Percentiles rank a stretch among this genome's conserved stretches.
phyloP scores from a whole-genome alignment of 2,329 filamentous ascomycete species.

The Domatiomyces globalis region DNA sequence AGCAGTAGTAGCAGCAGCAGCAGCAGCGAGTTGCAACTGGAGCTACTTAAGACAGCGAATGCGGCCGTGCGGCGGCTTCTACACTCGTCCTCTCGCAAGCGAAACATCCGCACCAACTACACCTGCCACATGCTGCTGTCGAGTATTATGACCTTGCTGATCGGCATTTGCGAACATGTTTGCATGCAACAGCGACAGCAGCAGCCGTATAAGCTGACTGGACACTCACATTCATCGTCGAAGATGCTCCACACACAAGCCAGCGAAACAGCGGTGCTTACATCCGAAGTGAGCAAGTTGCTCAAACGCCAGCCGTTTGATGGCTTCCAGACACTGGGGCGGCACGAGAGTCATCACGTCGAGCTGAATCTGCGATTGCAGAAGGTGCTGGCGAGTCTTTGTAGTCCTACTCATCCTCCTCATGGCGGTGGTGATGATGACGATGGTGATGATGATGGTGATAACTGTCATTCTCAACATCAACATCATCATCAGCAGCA shows the following conservation, averaged over 20 bases:
- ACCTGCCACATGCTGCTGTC: conserved; percentile 16
- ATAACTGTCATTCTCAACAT: no score
- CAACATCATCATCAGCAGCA: not conserved
- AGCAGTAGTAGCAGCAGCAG: conserved; percentile 5
- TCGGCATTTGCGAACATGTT: conserved; percentile 11
- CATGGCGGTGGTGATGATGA: no score
- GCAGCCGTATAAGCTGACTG: not conserved
- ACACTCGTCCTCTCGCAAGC: conserved; percentile 2
- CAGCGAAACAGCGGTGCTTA: conserved; percentile 9
- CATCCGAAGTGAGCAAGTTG: conserved; percentile 10
- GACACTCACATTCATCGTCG: not conserved
- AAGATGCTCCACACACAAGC: not conserved
- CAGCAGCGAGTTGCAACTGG: conserved; percentile 9
- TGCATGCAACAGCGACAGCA: not conserved
- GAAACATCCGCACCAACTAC: conserved; percentile 14
- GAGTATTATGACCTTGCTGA: conserved; percentile 13
- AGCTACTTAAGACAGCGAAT: conserved; percentile 14
- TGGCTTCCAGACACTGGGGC: conserved; percentile 14
- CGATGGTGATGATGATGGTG: no score
- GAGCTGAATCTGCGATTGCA: conserved; percentile 14
- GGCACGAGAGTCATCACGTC: conserved; percentile 14
- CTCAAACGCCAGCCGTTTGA: conserved; percentile 15
- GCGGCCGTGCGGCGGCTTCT: conserved; percentile 13
- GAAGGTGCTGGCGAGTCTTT: conserved; percentile 5
- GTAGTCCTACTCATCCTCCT: not conserved